Base-by-base conservation (phyloP, 1,284 basidiomycete genomes). In the Macrocystidia cucumis region DNA sequence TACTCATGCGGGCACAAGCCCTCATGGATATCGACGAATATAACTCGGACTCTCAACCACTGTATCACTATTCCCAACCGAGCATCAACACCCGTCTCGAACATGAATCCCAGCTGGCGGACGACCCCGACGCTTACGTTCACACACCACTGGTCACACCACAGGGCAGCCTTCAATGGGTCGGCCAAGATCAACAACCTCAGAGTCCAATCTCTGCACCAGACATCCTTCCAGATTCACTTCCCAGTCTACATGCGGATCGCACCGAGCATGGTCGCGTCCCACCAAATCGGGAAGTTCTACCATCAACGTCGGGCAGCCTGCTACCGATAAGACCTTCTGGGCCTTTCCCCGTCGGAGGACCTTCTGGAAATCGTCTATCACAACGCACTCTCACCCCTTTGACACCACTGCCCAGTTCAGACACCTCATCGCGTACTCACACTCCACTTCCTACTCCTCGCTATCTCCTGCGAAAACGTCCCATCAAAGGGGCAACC, bases 81-180 rank as follows among this genome's bases (percentile, higher is more conserved):
- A 47, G 49, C 43, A 43, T 50, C 36, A 48, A 54, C 35, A 34
- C 57, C 40, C 41, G 42, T n/a, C 44, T 34, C 26, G 43, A 44
- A 24, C 38, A 46, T 21, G 53, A 55, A 34, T 69, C 72, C 3
- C 67, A 72, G 45, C n/a, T n/a, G n/a, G n/a, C n/a, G n/a, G n/a
- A n/a, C n/a, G 63, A 64, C 23, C 57, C 63, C 12, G 65, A 67
- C 17, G 46, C 52, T 4, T 65, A 61, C 40, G 52, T 73, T 35
- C 59, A 63, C 34, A 73, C 74, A 1, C 74, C 78, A 2, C 43
- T 68, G 21, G 60, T 69, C 16, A 75, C 72, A 9, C 78, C 77
- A 0, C 66, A 69, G 38, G 68, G 70, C 22, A 73, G 72, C 3
- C 52, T 69, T n/a, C 63, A 68, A 34, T 69, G 65, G 60, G 54